Evolutionary conservation across 192 early-diverging fungal genomes (phyloP), one percentile per base, ranked within the genome.

Genomic region (Backusella mclennaniae): DNA sequence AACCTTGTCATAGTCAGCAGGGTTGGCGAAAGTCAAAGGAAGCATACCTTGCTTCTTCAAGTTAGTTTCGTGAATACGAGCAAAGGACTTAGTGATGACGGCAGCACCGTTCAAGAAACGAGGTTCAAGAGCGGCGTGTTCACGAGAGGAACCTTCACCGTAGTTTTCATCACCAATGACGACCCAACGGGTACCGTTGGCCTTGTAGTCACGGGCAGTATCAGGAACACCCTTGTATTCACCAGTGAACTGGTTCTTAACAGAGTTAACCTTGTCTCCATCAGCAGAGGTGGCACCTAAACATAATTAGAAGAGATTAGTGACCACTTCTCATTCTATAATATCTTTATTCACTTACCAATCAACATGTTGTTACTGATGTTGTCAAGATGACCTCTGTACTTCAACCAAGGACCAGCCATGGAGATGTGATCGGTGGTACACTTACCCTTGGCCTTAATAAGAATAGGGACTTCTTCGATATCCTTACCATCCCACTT

Each of bases 51-150:
- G 98, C 91, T 99, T 99, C 93, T 99, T 99, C 75, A 98, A 90
- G 90, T 99, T 99, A 82, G 98, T 99, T 89, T 99, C 96, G 89
- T 99, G 98, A 86, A 99, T 99, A 84, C 98, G 95, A 68, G 98
- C 98, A 86, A 99, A 99, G 68, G 93, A 95, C 88, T 96, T 95
- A 85, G 94, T 93, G 82, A 99, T 94, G 78, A 99, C 93, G 21
- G 96, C 96, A 67, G 88, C 90, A 84, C 98, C 96, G 69, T 95
- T 95, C 56, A 99, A 89, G 90, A 97, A 95, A 84, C 98, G 93
- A 67, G 96, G 95, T 80, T 98, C 96, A 79, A 99, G 89, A 73
- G 98, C 98, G 68, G 98, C 98, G 84, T 99, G 98, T 84, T 99
- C 98, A 81, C 98, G 94, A 75, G 98, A 97, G 49, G 96, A 98